A percentile compares a stretch with the other conserved stretches of the same genome.
These are phyloP conservation scores for Helianthus tuberosus DNA, from an alignment of 129 eudicot genomes.

Conservation along the genomic window DNA sequence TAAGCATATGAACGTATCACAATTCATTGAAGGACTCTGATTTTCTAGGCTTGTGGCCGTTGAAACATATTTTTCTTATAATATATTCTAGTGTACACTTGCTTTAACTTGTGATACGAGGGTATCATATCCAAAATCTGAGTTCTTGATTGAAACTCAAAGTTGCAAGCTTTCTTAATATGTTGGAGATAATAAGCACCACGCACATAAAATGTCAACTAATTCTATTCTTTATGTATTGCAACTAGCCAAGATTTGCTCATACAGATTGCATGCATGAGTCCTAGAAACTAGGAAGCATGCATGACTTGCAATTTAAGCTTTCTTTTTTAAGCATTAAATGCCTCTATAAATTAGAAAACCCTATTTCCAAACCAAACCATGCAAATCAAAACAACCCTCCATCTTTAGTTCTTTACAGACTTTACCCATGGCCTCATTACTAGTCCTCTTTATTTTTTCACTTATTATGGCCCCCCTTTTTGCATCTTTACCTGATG, in stretches of 20 bases:
- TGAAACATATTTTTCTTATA: neutral
- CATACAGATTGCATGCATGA: slow-evolving; percentile 21
- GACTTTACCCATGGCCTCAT: slow-evolving; percentile 29
- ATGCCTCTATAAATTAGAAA: slow-evolving; percentile 25
- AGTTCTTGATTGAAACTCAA: slow-evolving; percentile 42
- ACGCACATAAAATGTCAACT: slow-evolving; percentile 24
- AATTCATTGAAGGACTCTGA: too few relatives aligned
- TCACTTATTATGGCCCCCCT: slow-evolving; percentile 16
- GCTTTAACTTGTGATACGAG: slow-evolving; percentile 11
- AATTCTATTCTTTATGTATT: neutral
- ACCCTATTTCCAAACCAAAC: slow-evolving; percentile 7
- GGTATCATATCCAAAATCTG: slow-evolving; percentile 25
- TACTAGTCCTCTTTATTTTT: slow-evolving; percentile 11
- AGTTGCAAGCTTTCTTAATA: slow-evolving; percentile 34
- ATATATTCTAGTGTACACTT: neutral
- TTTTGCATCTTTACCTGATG: slow-evolving; percentile 7
- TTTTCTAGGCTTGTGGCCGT: too few relatives aligned
- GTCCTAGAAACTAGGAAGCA: slow-evolving; percentile 33
- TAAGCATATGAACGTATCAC: too few relatives aligned
- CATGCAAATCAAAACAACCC: neutral
- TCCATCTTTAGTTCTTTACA: slow-evolving; percentile 23
- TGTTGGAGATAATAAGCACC: slow-evolving; percentile 30
- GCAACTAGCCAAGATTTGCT: slow-evolving; percentile 29
- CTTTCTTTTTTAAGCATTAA: slow-evolving; percentile 28
- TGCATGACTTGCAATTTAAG: slow-evolving; percentile 29